Percentiles rank a stretch among this genome's conserved stretches.
These are phyloP conservation scores for Athelia psychrophila DNA, from an alignment of 1,284 basidiomycete species.

Conservation along the genomic window DNA sequence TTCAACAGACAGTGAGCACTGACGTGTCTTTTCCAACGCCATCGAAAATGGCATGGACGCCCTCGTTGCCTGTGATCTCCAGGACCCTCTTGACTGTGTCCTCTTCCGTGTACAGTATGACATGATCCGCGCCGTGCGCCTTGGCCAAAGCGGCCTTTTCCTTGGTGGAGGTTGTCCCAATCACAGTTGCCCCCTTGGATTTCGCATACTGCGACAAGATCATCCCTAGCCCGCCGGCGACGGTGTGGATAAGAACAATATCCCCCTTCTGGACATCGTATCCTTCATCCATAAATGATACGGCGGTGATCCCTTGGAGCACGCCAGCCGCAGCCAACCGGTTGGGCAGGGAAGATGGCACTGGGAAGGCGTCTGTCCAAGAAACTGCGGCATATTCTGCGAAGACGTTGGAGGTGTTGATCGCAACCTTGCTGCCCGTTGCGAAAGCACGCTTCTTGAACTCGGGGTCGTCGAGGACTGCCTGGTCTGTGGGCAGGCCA, in stretches of 20 bases:
- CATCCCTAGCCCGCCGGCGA: constrained; percentile 78
- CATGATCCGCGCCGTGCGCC: constrained; percentile 80
- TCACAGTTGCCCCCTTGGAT: constrained; percentile 81
- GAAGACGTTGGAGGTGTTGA: constrained; percentile 60
- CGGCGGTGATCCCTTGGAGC: constrained; percentile 80
- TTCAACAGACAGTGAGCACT: constrained; percentile 22
- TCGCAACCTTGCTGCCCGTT: constrained; percentile 61
- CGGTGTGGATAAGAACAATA: constrained; percentile 80
- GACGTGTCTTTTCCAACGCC: constrained; percentile 93
- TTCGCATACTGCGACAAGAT: constrained; percentile 63
- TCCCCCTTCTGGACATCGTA: constrained; percentile 80
- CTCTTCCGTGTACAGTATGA: constrained; percentile 79
- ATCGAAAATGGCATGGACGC: constrained; percentile 88
- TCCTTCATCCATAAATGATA: constrained; percentile 80
- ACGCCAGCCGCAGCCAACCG: constrained; percentile 65
- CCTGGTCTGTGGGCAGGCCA: constrained; percentile 61
- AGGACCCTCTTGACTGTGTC: constrained; percentile 72
- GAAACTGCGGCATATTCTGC: constrained; percentile 76
- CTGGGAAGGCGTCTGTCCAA: constrained; percentile 59
- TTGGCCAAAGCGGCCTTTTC: constrained; percentile 88
- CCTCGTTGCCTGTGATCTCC: constrained; percentile 79
- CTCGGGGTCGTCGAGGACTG: constrained; percentile 50
- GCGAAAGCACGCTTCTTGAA: constrained; percentile 58
- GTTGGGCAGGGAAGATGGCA: constrained; percentile 61
- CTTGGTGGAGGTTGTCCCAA: constrained; percentile 88